These are phyloP conservation scores for Microbotryum intermedium DNA, from an alignment of 1,284 basidiomycete species.

Conservation along the genomic window DNA sequence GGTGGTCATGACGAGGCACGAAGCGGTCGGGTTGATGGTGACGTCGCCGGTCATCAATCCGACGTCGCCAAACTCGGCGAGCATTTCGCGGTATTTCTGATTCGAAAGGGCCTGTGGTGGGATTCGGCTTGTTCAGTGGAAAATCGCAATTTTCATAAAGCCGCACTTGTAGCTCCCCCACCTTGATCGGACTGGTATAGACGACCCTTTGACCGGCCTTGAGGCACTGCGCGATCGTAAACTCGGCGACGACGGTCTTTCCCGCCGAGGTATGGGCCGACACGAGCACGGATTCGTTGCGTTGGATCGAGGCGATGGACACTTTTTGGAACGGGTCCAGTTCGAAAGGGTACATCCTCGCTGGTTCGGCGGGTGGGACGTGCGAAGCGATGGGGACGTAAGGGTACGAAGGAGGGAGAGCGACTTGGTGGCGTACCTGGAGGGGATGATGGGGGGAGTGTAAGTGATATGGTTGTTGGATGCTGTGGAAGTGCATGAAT, in stretches of 20 bases:
- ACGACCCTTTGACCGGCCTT: constrained; percentile 90
- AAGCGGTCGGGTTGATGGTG: constrained; percentile 96
- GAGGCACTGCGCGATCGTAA: constrained; percentile 94
- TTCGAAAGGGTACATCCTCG: constrained; percentile 86
- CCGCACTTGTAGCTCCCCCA: constrained; percentile 35
- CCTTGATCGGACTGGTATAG: constrained; percentile 99
- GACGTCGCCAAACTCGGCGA: constrained; percentile 93
- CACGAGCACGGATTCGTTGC: constrained; percentile 94
- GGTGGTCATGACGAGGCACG: constrained; percentile 98
- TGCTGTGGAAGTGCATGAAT: too few species aligned
- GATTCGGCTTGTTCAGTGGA: not conserved
- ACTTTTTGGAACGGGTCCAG: constrained; percentile 97
- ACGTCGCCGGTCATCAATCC: constrained; percentile 99
- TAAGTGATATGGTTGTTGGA: too few species aligned
- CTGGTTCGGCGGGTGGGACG: constrained; percentile 82
- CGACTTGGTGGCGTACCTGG: constrained; percentile 87
- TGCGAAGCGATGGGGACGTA: constrained; percentile 89
- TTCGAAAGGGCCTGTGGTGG: constrained; percentile 81
- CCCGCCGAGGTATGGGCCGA: constrained; percentile 98
- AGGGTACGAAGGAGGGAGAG: constrained; percentile 82
- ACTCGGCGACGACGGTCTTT: constrained; percentile 98
- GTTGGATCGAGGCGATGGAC: constrained; percentile 87
- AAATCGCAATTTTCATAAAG: not conserved
- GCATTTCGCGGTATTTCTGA: constrained; percentile 97
- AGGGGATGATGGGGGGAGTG: not conserved